A percentile compares a stretch with the other conserved stretches of the same genome.
These are phyloP conservation scores for Syzygium syzygioides DNA, from an alignment of 441 rosid species.

Conservation along the genomic window DNA sequence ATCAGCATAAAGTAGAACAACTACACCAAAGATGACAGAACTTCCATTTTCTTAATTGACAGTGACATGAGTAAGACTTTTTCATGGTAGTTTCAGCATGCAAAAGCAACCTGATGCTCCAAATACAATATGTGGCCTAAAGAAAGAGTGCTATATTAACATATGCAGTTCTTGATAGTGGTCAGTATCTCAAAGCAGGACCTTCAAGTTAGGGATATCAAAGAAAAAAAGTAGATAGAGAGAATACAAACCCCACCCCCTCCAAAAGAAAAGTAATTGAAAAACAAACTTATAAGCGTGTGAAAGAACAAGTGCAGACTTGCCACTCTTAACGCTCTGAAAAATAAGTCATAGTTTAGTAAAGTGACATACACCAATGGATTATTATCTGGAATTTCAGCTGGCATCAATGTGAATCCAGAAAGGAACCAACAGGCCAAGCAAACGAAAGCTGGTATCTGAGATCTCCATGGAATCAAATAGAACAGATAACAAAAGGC, in stretches of 20 bases:
- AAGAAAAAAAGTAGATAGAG: neutral
- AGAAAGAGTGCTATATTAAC: neutral
- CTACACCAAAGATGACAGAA: neutral
- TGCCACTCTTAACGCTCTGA: neutral
- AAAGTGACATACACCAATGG: conserved; percentile 63
- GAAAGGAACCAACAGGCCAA: conserved; percentile 75
- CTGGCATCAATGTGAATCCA: conserved; percentile 88
- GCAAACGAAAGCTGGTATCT: conserved; percentile 73
- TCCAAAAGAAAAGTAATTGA: neutral
- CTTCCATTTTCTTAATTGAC: neutral
- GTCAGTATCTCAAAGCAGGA: neutral
- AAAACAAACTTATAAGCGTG: neutral
- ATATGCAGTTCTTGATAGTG: neutral
- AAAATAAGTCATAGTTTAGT: neutral
- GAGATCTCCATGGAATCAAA: conserved; percentile 72
- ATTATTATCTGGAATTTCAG: conserved; percentile 95
- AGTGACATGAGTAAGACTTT: neutral
- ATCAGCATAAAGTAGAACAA: neutral
- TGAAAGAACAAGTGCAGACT: neutral
- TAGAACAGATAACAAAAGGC: conserved; percentile 53
- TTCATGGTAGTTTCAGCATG: neutral
- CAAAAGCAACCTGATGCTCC: neutral
- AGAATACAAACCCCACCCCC: neutral
- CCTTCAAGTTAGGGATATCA: neutral
- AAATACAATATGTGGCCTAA: neutral